Percentiles rank a stretch among this genome's conserved stretches.
phyloP scores from a whole-genome alignment of 2,329 filamentous ascomycete genomes.

The Hypoxylon sp. region DNA sequence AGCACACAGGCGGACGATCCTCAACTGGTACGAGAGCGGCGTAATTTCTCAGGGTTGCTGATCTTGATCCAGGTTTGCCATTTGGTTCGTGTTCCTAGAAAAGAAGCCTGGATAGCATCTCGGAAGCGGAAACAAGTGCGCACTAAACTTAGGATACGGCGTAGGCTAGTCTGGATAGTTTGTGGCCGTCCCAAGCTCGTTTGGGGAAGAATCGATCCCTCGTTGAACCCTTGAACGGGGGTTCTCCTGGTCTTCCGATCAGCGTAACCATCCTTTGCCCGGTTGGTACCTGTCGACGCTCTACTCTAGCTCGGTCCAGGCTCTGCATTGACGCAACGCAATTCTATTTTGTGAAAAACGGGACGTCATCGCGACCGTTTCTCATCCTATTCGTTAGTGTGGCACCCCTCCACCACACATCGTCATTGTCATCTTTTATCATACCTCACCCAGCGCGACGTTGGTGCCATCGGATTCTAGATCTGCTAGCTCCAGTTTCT shows the following conservation, averaged over 20 bases:
- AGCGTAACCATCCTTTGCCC: constrained; percentile 27
- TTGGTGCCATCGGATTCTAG: not conserved
- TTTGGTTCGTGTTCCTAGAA: constrained; percentile 31
- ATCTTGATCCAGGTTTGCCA: constrained; percentile 26
- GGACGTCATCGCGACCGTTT: constrained; percentile 33
- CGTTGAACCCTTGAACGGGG: constrained; percentile 19
- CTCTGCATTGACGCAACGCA: constrained; percentile 35
- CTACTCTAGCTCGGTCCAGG: constrained; percentile 9
- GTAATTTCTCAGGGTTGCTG: constrained; percentile 27
- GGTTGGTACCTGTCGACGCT: constrained; percentile 22
- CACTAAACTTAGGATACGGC: constrained; percentile 15
- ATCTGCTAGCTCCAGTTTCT: constrained; percentile 1
- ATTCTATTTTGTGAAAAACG: constrained; percentile 34
- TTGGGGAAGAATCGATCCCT: constrained; percentile 13
- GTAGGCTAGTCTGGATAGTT: constrained; percentile 8
- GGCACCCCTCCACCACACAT: constrained; percentile 27
- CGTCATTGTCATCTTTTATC: constrained; percentile 30
- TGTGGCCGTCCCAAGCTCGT: not conserved
- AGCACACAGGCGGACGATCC: constrained; percentile 27
- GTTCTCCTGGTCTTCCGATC: constrained; percentile 24
- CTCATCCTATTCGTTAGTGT: constrained; percentile 21
- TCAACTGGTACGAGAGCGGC: constrained; percentile 19
- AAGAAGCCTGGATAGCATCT: constrained; percentile 22
- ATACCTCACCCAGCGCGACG: constrained; percentile 18
- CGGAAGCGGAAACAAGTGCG: constrained; percentile 3